Conservation (phyloP, 2,329 filamentous ascomycete genomes). For the Coniochaeta prunicola region DNA sequence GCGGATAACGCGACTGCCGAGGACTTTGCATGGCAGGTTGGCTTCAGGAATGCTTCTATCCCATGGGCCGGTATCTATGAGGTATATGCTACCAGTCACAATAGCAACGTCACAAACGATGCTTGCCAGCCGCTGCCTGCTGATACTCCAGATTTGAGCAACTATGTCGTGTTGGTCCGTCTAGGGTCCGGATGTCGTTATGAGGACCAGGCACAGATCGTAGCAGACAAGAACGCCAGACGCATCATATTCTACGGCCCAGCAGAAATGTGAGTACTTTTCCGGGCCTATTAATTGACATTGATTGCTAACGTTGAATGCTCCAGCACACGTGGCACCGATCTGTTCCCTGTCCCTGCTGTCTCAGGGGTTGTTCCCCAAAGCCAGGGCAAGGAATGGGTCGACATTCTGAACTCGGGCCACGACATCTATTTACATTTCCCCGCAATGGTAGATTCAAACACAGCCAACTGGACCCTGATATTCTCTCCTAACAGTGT, state of each 20-base stretch:
- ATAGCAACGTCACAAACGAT: conserved; percentile 22
- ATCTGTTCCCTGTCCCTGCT: neutral
- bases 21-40: conserved; percentile 11
- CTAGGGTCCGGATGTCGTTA: neutral
- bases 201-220: conserved; percentile 18
- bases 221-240: conserved; percentile 22
- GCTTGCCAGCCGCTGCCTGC: conserved; percentile 30
- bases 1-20: neutral
- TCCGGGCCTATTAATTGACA: neutral
- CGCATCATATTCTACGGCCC: conserved; percentile 6
- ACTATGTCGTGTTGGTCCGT: conserved; percentile 31
- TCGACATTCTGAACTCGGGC: conserved; percentile 13
- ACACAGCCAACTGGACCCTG: conserved; percentile 2
- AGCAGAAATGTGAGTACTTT: conserved; percentile 2
- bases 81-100: conserved; percentile 18
- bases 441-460: conserved; percentile 3
- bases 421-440: conserved; percentile 15
- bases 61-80: conserved; percentile 9
- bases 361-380: conserved; percentile 5
- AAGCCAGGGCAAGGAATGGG: conserved; percentile 15
- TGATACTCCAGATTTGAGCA: conserved; percentile 29
- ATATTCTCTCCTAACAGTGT: conserved; percentile 11
- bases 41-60: conserved; percentile 6
- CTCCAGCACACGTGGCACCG: conserved; percentile 4
- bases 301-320: conserved; percentile 7